Percentiles rank a stretch among this genome's conserved stretches.
Evolutionary conservation across 495 filamentous ascomycete species (phyloP).

Genomic region (Aspergillus incahuasiensis): DNA sequence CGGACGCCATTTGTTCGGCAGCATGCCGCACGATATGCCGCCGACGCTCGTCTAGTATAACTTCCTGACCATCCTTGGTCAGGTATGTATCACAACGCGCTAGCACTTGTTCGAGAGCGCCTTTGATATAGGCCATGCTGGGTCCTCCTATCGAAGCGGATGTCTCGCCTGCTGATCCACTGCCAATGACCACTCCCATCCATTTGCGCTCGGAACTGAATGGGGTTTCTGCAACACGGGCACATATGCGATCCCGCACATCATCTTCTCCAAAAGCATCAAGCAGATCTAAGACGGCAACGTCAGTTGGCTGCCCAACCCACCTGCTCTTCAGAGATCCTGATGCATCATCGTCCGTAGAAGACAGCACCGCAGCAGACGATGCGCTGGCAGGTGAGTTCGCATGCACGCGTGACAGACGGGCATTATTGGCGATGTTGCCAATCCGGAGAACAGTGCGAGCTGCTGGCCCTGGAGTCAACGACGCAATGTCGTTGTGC

Average conservation of each 20-base stretch:
- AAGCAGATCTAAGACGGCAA: slow-evolving; percentile 87
- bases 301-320: slow-evolving; percentile 96
- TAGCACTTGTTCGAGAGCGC: slow-evolving; percentile 84
- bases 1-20: slow-evolving; percentile 83
- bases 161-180: slow-evolving; percentile 36
- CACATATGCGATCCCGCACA: slow-evolving; percentile 75
- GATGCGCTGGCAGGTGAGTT: slow-evolving; percentile 62
- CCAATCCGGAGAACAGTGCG: slow-evolving; percentile 79
- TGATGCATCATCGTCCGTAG: slow-evolving; percentile 61
- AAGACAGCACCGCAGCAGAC: slow-evolving; percentile 71
- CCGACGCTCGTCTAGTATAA: slow-evolving; percentile 75
- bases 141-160: slow-evolving; percentile 34
- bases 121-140: slow-evolving; percentile 89
- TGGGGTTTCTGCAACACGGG: slow-evolving; percentile 74
- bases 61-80: slow-evolving; percentile 78
- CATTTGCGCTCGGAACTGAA: slow-evolving; percentile 98
- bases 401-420: slow-evolving; percentile 58
- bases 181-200: slow-evolving; percentile 91
- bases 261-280: slow-evolving; percentile 89
- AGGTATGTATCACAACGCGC: slow-evolving; percentile 87
- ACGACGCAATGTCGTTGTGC: slow-evolving; percentile 60
- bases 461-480: slow-evolving; percentile 64
- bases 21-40: slow-evolving; percentile 71
- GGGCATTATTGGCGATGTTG: slow-evolving; percentile 94
- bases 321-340: slow-evolving; percentile 72